A percentile compares a stretch with the other conserved stretches of the same genome.
phyloP scores from a whole-genome alignment of 2,329 filamentous ascomycete genomes.

The Talaromyces sp. region DNA sequence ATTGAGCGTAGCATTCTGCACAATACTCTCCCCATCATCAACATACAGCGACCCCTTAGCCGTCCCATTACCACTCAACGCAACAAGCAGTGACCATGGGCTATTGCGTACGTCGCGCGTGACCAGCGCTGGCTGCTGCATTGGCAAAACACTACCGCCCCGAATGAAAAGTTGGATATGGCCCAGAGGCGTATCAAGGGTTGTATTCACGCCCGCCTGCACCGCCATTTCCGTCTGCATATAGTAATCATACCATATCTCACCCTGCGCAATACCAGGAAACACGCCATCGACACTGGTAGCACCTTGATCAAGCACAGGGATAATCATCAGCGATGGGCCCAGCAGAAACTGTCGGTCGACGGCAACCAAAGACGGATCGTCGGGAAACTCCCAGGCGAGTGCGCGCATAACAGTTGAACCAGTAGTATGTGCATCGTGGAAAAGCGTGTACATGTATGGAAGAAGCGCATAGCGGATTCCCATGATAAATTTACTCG shows the following conservation, averaged over 20 bases:
- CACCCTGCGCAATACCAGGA: constrained; percentile 57
- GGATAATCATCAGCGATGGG: constrained; percentile 60
- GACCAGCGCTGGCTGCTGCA: constrained; percentile 65
- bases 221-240: constrained; percentile 54
- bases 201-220: constrained; percentile 52
- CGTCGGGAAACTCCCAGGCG: constrained; percentile 69
- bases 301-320: constrained; percentile 59
- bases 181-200: constrained; percentile 57
- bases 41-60: constrained; percentile 65
- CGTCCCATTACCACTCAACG: constrained; percentile 51
- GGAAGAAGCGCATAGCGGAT: constrained; percentile 68
- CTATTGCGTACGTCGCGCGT: constrained; percentile 59
- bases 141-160: constrained; percentile 63
- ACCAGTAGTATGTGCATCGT: constrained; percentile 61
- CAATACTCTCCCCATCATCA: constrained; percentile 68
- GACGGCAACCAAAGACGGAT: constrained; percentile 61
- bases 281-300: constrained; percentile 65
- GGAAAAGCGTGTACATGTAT: constrained; percentile 72
- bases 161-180: constrained; percentile 72
- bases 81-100: constrained; percentile 63
- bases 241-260: constrained; percentile 77
- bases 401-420: constrained; percentile 69
- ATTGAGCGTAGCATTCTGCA: constrained; percentile 51
- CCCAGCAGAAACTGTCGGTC: constrained; percentile 72
- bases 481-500: constrained; percentile 60